Percentiles rank a stretch among this genome's conserved stretches.
These are phyloP conservation scores for Ophiorrhiza pumila DNA, from an alignment of 257 asterid genomes.

Conservation along the genomic window DNA sequence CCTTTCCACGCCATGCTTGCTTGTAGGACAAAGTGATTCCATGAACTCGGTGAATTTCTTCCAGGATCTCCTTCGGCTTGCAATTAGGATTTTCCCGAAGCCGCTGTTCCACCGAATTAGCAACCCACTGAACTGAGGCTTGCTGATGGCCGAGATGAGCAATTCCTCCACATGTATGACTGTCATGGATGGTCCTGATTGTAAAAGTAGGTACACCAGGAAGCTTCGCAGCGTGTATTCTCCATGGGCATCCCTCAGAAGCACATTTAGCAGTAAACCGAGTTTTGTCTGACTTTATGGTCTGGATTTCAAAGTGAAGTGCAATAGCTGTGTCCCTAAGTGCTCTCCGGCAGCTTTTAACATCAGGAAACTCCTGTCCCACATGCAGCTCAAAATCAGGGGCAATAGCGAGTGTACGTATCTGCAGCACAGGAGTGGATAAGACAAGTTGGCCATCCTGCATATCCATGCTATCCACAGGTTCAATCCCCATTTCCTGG, in stretches of 20 bases:
- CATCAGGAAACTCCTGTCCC: constrained; percentile 96
- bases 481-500: constrained; percentile 54
- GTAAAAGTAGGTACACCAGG: constrained; percentile 96
- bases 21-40: constrained; percentile 91
- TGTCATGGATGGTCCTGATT: constrained; percentile 74
- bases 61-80: constrained; percentile 94
- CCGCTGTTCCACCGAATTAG: constrained; percentile 83
- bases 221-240: constrained; percentile 93
- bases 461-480: constrained; percentile 46
- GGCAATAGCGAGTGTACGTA: constrained; percentile 50
- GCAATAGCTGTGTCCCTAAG: constrained; percentile 89
- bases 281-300: constrained; percentile 86
- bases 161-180: constrained; percentile 84
- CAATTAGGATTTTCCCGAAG: constrained; percentile 79
- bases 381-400: constrained; percentile 77
- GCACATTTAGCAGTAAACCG: constrained; percentile 95
- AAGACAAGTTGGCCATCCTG: constrained; percentile 46
- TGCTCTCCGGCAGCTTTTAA: constrained; percentile 88
- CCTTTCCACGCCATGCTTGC: constrained; percentile 99
- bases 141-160: constrained; percentile 92
- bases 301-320: constrained; percentile 91
- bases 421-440: constrained; percentile 69
- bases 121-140: constrained; percentile 99
- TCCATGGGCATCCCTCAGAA: constrained; percentile 88
- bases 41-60: constrained; percentile 77